Base-by-base conservation (phyloP, 371 early-diverging fungal species). In the Apophysomyces ossiformis region DNA sequence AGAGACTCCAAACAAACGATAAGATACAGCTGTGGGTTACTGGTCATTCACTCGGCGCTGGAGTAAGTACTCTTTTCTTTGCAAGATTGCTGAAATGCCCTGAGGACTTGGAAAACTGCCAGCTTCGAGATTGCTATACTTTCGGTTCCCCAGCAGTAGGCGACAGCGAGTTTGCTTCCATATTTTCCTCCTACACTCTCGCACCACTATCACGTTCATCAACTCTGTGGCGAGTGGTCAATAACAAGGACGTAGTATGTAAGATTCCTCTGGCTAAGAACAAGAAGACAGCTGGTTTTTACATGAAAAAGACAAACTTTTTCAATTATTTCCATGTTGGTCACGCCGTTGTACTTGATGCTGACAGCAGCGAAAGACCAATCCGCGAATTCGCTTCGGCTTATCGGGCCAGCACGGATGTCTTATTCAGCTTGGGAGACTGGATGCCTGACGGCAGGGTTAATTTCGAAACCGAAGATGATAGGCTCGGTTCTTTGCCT, bases 31-130 rank as follows among this genome's bases (percentile, higher is more conserved):
- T 82, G 6, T 82, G 81, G 80, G 60, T 82, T 18, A 78, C 83
- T 5, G 83, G 83, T 2, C 83, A 82, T 61, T 82, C 83, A 0
- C 70, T 82, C 7, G 83, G 82, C 47, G 75, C 72, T 8, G 82
- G 79, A 6, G 58, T 82, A 38, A 69, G 73, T 4, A 70, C 73
- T 1, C 46, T 79, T 35, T 68, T 76, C 0, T 75, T 79, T 72
- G 79, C 82, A 5, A 73, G 79, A 2, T 71, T 71, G 44, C 74
- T 79, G 35, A 64, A 75, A 58, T 68, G 74, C 0, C 59, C 79
- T 0, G 64, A 69, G 1, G 61, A 64, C n/a, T 43, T 69, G 0
- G 64, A 70, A 1, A 58, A 63, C 3, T 12, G 21, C 35, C n/a
- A 69, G 9, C 47, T 82, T 12, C 67, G 82, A 8, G 79, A 77